phyloP scores from a whole-genome alignment of 805 yeast genomes.

The Priceomyces haplophilus region DNA sequence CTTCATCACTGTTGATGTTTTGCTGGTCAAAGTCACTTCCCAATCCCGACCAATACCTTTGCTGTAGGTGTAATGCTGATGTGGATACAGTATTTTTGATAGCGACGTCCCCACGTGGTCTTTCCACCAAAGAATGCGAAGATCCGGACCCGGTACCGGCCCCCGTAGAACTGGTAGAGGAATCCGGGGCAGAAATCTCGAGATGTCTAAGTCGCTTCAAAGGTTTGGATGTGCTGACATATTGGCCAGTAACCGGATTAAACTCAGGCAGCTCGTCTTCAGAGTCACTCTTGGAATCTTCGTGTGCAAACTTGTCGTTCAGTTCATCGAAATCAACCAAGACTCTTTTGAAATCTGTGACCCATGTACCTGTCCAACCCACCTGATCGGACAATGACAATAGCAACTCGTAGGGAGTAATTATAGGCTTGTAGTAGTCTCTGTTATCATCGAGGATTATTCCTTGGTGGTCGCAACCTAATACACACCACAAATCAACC shows the following conservation, averaged over 20 bases:
- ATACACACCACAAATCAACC: conserved; percentile 90
- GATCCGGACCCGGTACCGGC: conserved; percentile 9
- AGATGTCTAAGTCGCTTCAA: conserved; percentile 64
- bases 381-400: conserved; percentile 75
- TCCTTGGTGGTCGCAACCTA: conserved; percentile 95
- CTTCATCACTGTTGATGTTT: conserved; percentile 51
- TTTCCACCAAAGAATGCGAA: conserved; percentile 47
- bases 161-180: conserved; percentile 12
- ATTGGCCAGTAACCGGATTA: conserved; percentile 83
- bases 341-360: conserved; percentile 66
- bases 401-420: conserved; percentile 88
- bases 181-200: conserved; percentile 42
- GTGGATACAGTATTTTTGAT: conserved; percentile 83
- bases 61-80: conserved; percentile 73
- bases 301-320: conserved; percentile 27
- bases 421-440: conserved; percentile 84
- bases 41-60: conserved; percentile 80
- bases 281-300: conserved; percentile 18
- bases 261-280: conserved; percentile 73
- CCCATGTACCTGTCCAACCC: conserved; percentile 93
- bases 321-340: conserved; percentile 39
- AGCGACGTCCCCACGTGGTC: conserved; percentile 37
- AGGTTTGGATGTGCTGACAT: conserved; percentile 69
- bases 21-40: conserved; percentile 71
- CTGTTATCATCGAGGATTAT: conserved; percentile 74